Evolutionary conservation across 768 basidiomycete genomes (phyloP).

Genomic region (Cystofilobasidium bisporidii): DNA sequence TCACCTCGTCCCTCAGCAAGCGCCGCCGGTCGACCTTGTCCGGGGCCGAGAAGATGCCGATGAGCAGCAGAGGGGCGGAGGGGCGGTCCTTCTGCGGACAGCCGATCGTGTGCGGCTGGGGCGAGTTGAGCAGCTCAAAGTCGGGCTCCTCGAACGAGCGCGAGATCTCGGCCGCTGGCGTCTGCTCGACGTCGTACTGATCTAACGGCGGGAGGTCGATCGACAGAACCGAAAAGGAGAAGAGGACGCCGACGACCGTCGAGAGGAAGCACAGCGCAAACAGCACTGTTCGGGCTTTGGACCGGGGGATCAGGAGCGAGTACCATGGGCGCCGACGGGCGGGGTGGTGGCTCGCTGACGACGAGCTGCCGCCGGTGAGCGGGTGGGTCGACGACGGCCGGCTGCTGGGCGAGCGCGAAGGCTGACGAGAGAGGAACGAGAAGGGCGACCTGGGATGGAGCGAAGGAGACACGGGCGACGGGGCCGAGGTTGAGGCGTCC

Average conservation of each 20-base stretch:
- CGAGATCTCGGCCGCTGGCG: slow-evolving; percentile 1
- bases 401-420: neutral
- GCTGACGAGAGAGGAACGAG: neutral
- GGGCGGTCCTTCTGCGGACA: slow-evolving; percentile 29
- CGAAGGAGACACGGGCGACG: neutral
- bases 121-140: slow-evolving; percentile 37
- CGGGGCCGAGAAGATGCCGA: slow-evolving; percentile 39
- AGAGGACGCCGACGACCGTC: neutral
- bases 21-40: slow-evolving; percentile 37
- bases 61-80: slow-evolving; percentile 32
- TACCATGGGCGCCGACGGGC: neutral
- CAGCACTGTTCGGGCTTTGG: slow-evolving; percentile 15
- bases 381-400: neutral
- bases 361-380: neutral
- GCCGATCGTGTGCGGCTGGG: slow-evolving; percentile 39
- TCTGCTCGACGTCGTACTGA: slow-evolving; percentile 17
- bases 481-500: neutral
- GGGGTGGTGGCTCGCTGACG: neutral
- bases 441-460: slow-evolving; percentile 1
- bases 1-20: slow-evolving; percentile 26
- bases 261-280: neutral
- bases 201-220: slow-evolving; percentile 21
- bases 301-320: slow-evolving; percentile 20
- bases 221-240: slow-evolving; percentile 14
- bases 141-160: slow-evolving; percentile 41